phyloP scores from a whole-genome alignment of 108 stramenopile species.

The Pseudonitzschia multiseries region DNA sequence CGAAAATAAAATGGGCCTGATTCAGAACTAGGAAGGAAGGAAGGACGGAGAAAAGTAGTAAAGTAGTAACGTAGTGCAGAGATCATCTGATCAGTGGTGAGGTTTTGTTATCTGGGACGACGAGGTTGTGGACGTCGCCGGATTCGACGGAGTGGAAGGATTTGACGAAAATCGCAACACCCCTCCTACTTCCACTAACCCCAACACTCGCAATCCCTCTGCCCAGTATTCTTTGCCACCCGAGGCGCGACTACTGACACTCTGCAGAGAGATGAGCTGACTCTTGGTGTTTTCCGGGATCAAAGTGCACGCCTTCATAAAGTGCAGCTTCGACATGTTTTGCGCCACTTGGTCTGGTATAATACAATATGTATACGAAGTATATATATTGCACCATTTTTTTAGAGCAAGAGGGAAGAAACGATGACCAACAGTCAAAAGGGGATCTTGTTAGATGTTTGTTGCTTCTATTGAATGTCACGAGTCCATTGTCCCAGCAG shows the following conservation, averaged over 20 bases:
- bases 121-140: not conserved
- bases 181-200: slow-evolving; percentile 26
- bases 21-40: too few species aligned
- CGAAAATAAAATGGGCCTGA: too few species aligned
- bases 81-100: too few species aligned
- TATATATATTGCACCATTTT: not conserved
- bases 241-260: slow-evolving; percentile 34
- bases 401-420: not conserved
- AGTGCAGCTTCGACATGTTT: slow-evolving; percentile 48
- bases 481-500: too few species aligned
- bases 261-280: slow-evolving; percentile 22
- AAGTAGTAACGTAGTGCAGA: too few species aligned
- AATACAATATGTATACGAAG: not conserved
- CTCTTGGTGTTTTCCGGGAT: slow-evolving; percentile 29
- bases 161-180: slow-evolving; percentile 21
- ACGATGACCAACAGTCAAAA: not conserved
- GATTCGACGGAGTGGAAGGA: not conserved
- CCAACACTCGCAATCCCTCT: slow-evolving; percentile 41
- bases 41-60: too few species aligned
- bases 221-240: slow-evolving; percentile 82
- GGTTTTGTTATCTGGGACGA: too few species aligned
- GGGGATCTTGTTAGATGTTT: too few species aligned
- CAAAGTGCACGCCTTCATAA: slow-evolving; percentile 32
- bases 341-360: slow-evolving; percentile 46
- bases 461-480: too few species aligned